Percentiles rank a stretch among this genome's conserved stretches.
These are phyloP conservation scores for Amyloporia xantha DNA, from an alignment of 768 basidiomycete genomes.

Conservation along the genomic window DNA sequence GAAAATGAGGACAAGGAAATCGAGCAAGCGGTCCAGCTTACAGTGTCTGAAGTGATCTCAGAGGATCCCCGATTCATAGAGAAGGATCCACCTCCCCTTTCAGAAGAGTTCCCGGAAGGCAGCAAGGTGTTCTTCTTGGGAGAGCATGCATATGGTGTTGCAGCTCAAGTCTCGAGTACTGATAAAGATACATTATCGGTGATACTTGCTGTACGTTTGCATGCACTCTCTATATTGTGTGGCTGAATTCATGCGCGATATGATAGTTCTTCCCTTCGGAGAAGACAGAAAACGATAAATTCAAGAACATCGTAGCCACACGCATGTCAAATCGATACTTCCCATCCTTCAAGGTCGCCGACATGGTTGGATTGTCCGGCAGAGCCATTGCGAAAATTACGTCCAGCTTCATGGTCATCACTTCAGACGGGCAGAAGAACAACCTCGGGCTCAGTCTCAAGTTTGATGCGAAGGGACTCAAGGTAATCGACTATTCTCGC, in stretches of 20 bases:
- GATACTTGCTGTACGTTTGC: conserved; percentile 70
- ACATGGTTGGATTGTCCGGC: conserved; percentile 65
- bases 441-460: conserved; percentile 94
- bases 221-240: background rate
- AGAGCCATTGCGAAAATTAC: conserved; percentile 86
- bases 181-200: conserved; percentile 69
- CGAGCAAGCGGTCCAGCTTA: conserved; percentile 85
- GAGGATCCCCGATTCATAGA: conserved; percentile 90
- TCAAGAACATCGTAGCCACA: conserved; percentile 57
- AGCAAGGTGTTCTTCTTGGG: conserved; percentile 96
- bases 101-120: conserved; percentile 85
- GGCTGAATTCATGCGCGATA: too few species aligned
- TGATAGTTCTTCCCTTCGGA: conserved; percentile 89
- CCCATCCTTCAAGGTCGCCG: conserved; percentile 74
- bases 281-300: conserved; percentile 67
- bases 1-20: conserved; percentile 75
- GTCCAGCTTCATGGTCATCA: conserved; percentile 87
- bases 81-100: conserved; percentile 70
- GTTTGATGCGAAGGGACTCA: conserved; percentile 89
- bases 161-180: conserved; percentile 80
- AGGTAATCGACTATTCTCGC: conserved; percentile 87
- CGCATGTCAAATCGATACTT: conserved; percentile 53
- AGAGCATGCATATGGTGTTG: conserved; percentile 91
- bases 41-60: conserved; percentile 68
- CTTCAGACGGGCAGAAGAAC: conserved; percentile 66